Evolutionary conservation across 495 filamentous ascomycete species (phyloP), one percentile per base, ranked within the genome.

Genomic region (Choiromyces venosus): DNA sequence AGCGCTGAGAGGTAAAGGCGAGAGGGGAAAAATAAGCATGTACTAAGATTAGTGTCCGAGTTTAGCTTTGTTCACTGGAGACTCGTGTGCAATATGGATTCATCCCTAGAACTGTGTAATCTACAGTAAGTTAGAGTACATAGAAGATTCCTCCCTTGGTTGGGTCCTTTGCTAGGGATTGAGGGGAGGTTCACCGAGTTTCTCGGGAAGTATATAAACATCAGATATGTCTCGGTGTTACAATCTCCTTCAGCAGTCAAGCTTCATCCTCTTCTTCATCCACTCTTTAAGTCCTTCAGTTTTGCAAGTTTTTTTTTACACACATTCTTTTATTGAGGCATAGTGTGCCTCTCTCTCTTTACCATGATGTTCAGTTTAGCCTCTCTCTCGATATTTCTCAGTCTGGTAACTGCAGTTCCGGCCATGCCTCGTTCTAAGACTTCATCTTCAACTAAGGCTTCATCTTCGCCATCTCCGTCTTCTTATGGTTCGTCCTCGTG

Each of bases 401-500:
- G 52, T 61, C 52, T 61, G 25, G 52, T 33, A 29, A 61, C 52
- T 61, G 52, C 52, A 61, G 2, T 33, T 61, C 52, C 52, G 21
- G 4, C 10, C 7, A 19, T 44, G n/a, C 12, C 46, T 2, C 46
- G 46, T 52, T 44, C 40, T 6, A n/a, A n/a, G n/a, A n/a, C n/a
- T n/a, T n/a, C n/a, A n/a, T n/a, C n/a, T n/a, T n/a, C n/a, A n/a
- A n/a, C n/a, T n/a, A n/a, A n/a, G n/a, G 16, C 38, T 3, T 10
- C 38, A 1, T 1, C 38, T 40, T 74, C 37, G 64, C 73, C 67
- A 56, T 74, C 65, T 71, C 65, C 37, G 25, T 66, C 37, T 73
- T 75, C 46, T 66, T 74, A 29, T 67, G 72, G 68, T 42, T 40
- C 71, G 40, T n/a, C 68, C 77, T 83, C 39, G 78, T 87, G 85